A percentile compares a stretch with the other conserved stretches of the same genome.
Evolutionary conservation across 495 filamentous ascomycete species (phyloP).

Genomic region (Cudoniella acicularis): DNA sequence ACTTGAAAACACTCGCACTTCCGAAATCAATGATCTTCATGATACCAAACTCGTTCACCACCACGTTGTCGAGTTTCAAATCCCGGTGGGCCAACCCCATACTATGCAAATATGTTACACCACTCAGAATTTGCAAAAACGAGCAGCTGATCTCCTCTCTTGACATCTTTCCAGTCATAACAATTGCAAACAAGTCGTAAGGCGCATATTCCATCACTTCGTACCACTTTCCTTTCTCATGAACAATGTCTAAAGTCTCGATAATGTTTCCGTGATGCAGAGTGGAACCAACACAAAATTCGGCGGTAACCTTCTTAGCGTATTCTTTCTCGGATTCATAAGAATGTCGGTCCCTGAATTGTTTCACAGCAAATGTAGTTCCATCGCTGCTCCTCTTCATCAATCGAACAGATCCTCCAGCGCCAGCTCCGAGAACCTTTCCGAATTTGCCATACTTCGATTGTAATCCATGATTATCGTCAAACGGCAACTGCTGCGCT

Average conservation of each 20-base stretch:
- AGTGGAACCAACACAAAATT: conserved; percentile 97
- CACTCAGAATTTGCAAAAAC: conserved; percentile 91
- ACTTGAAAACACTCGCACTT: conserved; percentile 92
- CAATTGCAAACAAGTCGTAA: conserved; percentile 93
- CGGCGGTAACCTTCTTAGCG: conserved; percentile 97
- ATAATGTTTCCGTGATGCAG: conserved; percentile 98
- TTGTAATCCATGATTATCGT: conserved; percentile 85
- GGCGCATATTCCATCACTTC: conserved; percentile 99
- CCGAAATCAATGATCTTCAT: conserved; percentile 99
- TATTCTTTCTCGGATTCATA: conserved; percentile 95
- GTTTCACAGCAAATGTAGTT: conserved; percentile 94
- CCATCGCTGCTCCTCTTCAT: conserved; percentile 90
- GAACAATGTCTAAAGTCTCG: conserved; percentile 93
- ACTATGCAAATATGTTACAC: conserved; percentile 94
- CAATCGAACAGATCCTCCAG: conserved; percentile 89
- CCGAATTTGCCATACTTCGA: conserved; percentile 95
- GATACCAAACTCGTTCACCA: conserved; percentile 94
- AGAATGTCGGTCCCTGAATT: conserved; percentile 87
- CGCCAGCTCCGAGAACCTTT: conserved; percentile 88
- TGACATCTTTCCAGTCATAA: conserved; percentile 98
- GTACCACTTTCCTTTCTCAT: conserved; percentile 94
- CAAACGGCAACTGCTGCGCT: conserved; percentile 74
- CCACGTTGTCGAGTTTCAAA: conserved; percentile 96
- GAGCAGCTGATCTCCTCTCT: conserved; percentile 86
- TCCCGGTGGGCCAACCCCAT: conserved; percentile 96